Evolutionary conservation across 768 basidiomycete species (phyloP), one percentile per base, ranked within the genome.

Genomic region (Tricholoma matsutake): DNA sequence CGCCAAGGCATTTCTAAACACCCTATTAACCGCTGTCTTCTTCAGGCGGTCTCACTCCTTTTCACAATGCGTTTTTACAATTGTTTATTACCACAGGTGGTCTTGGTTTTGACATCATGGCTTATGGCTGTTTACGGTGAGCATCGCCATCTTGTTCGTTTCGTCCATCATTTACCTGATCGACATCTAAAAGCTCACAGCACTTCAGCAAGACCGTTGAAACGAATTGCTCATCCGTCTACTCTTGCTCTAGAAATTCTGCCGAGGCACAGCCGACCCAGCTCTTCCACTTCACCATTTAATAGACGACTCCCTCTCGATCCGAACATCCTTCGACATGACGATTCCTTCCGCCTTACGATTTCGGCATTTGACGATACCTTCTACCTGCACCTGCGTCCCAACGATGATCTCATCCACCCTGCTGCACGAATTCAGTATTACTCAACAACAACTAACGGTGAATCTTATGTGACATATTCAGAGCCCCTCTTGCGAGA

Each of bases 401-500:
- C 92, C 7, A 92, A 91, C 69, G 83, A 88, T 63, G 77, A 91
- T 63, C 84, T 94, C 62, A 78, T 94, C 55, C 91, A 93, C 68
- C 87, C 91, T 45, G 83, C 87, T 56, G 92, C 92, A 1, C 84
- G 86, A 43, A 80, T 92, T 59, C 84, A 82, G 56, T 87, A 88
- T 73, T 86, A 85, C 70, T 74, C 77, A n/a, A 79, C 76, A 20
- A 71, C 71, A 7, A 68, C 83, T 14, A 79, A 83, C 49, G 88
- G 89, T 31, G 68, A 71, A 41, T 74, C 82, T 29, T 76, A 81
- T 18, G 66, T 86, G 32, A 73, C 81, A 4, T 81, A 79, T 65
- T 83, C 84, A 1, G 79, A 81, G 54, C 87, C 89, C 32, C 76
- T 92, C n/a, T 72, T 85, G 14, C 82, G 83, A 8, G 82, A 87